Base-by-base conservation (phyloP, 306 rosid species). In the Coriaria nepalensis region DNA sequence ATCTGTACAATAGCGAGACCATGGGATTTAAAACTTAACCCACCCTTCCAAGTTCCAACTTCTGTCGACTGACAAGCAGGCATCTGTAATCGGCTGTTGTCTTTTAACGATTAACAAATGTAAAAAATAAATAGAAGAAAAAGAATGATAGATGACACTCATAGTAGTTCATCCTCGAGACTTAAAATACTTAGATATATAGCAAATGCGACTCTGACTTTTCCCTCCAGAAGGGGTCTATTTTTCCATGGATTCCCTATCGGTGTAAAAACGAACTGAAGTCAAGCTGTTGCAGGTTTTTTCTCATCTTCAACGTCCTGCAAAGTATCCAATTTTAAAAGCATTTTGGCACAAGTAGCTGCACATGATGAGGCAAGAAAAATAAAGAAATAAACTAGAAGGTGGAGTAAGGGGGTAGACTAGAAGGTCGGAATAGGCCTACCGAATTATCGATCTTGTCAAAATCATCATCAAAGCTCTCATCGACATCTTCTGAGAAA, bases 391-490 rank as follows among this genome's bases (percentile, higher is more conserved):
- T n/a, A 53, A 43, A 10, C 35, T 5, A 20, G 29, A 6, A 39
- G 13, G 6, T 37, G 13, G 10, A 45, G 4, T 14, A 42, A 34
- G 10, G 15, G 29, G 11, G 33, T 14, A 37, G 6, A 40, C 4
- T 13, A 40, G 51, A 40, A 37, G 5, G 8, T 8, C 6, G n/a
- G n/a, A 4, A 2, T 43, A 35, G 58, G 61, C 87, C 64, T 73
- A 92, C 98, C 36, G 96, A 92, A 74, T 86, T 76, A 42, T 63
- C 94, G 57, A 92, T 92, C 86, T 85, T 86, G 80, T 92, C 98
- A 55, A 92, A 92, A 68, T 92, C 96, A 69, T 92, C 98, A 61
- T 70, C 96, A 48, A 92, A 86, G 82, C 81, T 76, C 33, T 60
- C 86, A 53, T 82, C 92, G 9, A 70, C 95, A 61, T 82, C 98